Evolutionary conservation across 352 stramenopile species (phyloP).

Genomic region (Globisporangium yorkense): DNA sequence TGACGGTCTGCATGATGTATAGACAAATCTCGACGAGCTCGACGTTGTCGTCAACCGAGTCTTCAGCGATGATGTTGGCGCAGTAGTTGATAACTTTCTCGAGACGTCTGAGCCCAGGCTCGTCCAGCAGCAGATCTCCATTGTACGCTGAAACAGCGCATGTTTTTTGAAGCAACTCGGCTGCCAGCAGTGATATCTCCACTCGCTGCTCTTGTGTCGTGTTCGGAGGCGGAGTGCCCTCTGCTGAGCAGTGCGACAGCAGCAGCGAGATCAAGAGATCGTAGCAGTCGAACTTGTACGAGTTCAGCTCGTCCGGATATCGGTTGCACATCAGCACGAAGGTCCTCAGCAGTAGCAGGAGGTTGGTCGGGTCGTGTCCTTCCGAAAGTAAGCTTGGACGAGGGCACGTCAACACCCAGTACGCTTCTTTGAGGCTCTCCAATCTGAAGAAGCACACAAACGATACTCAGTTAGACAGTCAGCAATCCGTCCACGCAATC

Average conservation of each 20-base stretch:
- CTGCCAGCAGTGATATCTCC: slow-evolving; percentile 53
- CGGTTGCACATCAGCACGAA: slow-evolving; percentile 64
- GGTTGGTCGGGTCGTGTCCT: slow-evolving; percentile 66
- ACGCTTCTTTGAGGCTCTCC: slow-evolving; percentile 47
- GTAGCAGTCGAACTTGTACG: slow-evolving; percentile 69
- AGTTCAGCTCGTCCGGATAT: slow-evolving; percentile 39
- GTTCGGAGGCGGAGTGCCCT: slow-evolving; percentile 28
- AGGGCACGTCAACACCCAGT: slow-evolving; percentile 60
- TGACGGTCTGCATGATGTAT: slow-evolving; percentile 68
- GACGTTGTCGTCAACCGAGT: slow-evolving; percentile 21
- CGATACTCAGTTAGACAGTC: background rate
- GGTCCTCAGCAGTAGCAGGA: slow-evolving; percentile 59
- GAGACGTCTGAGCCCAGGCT: slow-evolving; percentile 34
- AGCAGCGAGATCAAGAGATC: slow-evolving; percentile 54
- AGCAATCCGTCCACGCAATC: background rate
- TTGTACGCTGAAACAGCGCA: slow-evolving; percentile 62
- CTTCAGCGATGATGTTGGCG: slow-evolving; percentile 44
- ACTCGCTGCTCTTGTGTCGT: slow-evolving; percentile 39
- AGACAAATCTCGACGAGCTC: slow-evolving; percentile 47
- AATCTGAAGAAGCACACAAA: slow-evolving; percentile 20
- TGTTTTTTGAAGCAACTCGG: slow-evolving; percentile 61
- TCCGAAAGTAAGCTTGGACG: slow-evolving; percentile 54
- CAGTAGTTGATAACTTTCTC: slow-evolving; percentile 71
- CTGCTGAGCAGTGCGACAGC: slow-evolving; percentile 49
- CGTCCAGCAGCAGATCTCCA: slow-evolving; percentile 44